phyloP scores from a whole-genome alignment of 495 filamentous ascomycete genomes.

The Aspergillus conjunctus region DNA sequence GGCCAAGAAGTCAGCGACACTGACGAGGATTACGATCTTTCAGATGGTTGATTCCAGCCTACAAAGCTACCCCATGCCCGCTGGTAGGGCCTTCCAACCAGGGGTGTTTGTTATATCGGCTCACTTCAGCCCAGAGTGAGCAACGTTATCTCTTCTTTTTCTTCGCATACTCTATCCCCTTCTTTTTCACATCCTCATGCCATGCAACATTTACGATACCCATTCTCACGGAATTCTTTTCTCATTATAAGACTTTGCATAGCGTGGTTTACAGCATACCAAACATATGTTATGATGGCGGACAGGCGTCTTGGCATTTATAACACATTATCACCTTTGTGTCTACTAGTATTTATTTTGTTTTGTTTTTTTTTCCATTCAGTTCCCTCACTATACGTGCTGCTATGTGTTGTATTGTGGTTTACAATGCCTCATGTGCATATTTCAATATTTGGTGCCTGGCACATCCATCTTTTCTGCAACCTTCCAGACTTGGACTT shows the following conservation, averaged over 20 bases:
- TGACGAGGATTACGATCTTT: slow-evolving; percentile 48
- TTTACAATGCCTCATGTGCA: slow-evolving; percentile 13
- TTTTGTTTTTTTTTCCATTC: background rate
- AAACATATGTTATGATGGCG: slow-evolving; percentile 40
- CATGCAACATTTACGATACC: slow-evolving; percentile 31
- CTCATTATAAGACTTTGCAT: slow-evolving; percentile 43
- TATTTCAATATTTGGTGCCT: slow-evolving; percentile 13
- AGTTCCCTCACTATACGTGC: slow-evolving; percentile 4
- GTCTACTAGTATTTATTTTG: slow-evolving; percentile 16
- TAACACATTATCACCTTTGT: slow-evolving; percentile 20
- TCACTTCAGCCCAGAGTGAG: background rate
- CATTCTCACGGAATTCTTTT: slow-evolving; percentile 26
- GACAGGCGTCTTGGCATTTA: slow-evolving; percentile 39
- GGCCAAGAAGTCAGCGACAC: slow-evolving; percentile 49
- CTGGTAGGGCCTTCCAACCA: slow-evolving; percentile 1
- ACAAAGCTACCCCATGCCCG: slow-evolving; percentile 1
- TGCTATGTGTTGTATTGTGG: slow-evolving; percentile 16
- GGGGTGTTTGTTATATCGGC: background rate
- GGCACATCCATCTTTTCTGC: slow-evolving; percentile 6
- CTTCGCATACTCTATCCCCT: slow-evolving; percentile 10
- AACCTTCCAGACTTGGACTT: background rate
- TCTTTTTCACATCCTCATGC: slow-evolving; percentile 17
- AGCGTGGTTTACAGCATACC: slow-evolving; percentile 47
- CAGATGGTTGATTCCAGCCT: slow-evolving; percentile 32
- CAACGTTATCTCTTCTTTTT: slow-evolving; percentile 3